Evolutionary conservation across 768 basidiomycete species (phyloP).

Genomic region (Cubamyces sp.): DNA sequence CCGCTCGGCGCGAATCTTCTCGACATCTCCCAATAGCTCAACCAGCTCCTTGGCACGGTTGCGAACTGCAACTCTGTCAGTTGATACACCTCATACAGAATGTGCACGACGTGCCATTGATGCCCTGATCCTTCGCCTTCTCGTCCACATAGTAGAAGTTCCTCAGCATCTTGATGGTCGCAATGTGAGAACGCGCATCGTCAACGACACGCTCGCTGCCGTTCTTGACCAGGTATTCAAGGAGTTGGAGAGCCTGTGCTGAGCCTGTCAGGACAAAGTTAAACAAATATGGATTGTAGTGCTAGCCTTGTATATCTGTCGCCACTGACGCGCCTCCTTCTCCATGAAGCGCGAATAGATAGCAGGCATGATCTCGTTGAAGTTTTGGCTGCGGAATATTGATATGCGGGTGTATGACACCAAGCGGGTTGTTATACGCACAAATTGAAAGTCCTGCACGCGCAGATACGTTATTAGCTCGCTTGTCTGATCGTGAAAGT

Average conservation of each 20-base stretch:
- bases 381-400: slow-evolving; percentile 72
- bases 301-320: slow-evolving; percentile 95
- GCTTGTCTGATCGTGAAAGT: neutral
- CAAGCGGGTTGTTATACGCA: slow-evolving; percentile 44
- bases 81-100: neutral
- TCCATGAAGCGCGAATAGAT: slow-evolving; percentile 97
- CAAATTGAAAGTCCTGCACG: slow-evolving; percentile 96
- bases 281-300: neutral
- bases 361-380: slow-evolving; percentile 99
- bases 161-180: slow-evolving; percentile 95
- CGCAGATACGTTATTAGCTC: slow-evolving; percentile 12
- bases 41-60: slow-evolving; percentile 93
- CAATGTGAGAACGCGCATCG: slow-evolving; percentile 92
- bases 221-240: slow-evolving; percentile 96
- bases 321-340: slow-evolving; percentile 97
- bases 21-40: slow-evolving; percentile 90
- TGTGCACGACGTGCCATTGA: slow-evolving; percentile 70
- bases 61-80: slow-evolving; percentile 63
- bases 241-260: slow-evolving; percentile 80
- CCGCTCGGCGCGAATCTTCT: slow-evolving; percentile 85
- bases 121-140: slow-evolving; percentile 97
- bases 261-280: neutral
- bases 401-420: neutral
- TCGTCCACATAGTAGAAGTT: slow-evolving; percentile 99
- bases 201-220: slow-evolving; percentile 98